A percentile compares a stretch with the other conserved stretches of the same genome.
Conservation (phyloP, 257 asterid genomes). For the Rauvolfia tetraphylla region DNA sequence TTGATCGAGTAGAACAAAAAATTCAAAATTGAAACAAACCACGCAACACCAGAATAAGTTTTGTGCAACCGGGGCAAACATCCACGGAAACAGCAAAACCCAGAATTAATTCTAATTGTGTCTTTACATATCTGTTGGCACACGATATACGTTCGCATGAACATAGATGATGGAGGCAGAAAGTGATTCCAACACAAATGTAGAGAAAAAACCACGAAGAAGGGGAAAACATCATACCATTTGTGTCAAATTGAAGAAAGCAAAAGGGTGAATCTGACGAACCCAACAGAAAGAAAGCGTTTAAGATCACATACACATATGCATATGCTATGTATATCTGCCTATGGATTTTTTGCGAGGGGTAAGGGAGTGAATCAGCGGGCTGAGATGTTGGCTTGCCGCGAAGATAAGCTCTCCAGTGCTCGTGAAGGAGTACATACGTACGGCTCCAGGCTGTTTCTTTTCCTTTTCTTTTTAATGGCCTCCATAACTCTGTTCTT, state of each 20-base stretch:
- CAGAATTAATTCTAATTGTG: background rate
- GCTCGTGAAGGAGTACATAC: background rate
- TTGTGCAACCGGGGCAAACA: background rate
- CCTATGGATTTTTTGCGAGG: too few relatives aligned
- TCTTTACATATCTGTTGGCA: too few relatives aligned
- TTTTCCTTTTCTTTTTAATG: too few relatives aligned
- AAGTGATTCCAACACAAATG: background rate
- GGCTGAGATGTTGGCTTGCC: background rate
- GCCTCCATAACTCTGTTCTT: too few relatives aligned
- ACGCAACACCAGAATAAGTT: background rate
- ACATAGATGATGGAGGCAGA: background rate
- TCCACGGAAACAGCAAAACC: constrained; percentile 1
- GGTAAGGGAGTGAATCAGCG: background rate
- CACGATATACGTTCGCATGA: background rate
- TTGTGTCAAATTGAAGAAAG: background rate
- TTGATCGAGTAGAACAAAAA: background rate
- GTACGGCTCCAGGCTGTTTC: too few relatives aligned
- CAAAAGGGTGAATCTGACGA: constrained; percentile 1
- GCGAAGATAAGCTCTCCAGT: background rate
- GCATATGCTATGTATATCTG: background rate
- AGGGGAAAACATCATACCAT: constrained; percentile 8
- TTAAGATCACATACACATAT: background rate
- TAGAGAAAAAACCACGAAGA: background rate
- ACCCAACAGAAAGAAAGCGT: background rate
- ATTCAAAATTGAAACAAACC: background rate